Base-by-base conservation (phyloP, 495 filamentous ascomycete species). In the Bacidia rubella region DNA sequence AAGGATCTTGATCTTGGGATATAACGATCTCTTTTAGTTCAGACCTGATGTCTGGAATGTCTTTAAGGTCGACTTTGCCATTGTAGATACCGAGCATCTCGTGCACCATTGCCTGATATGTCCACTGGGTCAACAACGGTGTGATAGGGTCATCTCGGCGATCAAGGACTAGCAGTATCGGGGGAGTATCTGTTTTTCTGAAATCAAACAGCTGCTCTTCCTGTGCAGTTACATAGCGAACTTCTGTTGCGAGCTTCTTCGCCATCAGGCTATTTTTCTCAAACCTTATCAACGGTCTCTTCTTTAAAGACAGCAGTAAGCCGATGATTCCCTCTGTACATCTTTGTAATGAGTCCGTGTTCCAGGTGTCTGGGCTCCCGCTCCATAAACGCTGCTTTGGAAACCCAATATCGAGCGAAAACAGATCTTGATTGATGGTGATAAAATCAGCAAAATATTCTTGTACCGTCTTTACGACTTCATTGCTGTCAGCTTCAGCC, bases 21-120 rank as follows among this genome's bases (percentile, higher is more conserved):
- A 98, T 70, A 11, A 95, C 90, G 53, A 98, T 90, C 70, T 98
- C 92, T 68, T 85, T 88, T 23, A 97, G 73, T 68, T 98, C 92
- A 15, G 87, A 83, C 47, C 87, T 76, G 46, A 96, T 79, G 50
- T 96, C 92, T 29, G 89, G 90, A 0, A 95, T 84, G 49, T 86
- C 79, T 54, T 80, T 82, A 41, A 98, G 72, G 60, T 94, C 85
- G 2, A 97, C 90, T 20, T 88, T 77, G 19, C 92, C 92, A 65
- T 95, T 95, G 54, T 86, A 75, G 51, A 98, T 95, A 12, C 92
- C 93, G 29, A 97, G 75, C 22, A 96, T 68, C 57, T 97, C 92
- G 62, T 98, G 92, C 1, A 97, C 93, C 92, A 97, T 97, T 9
- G 93, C 93, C 65, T 97, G 92, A 64, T 98, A 98, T 25, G 92